These are phyloP conservation scores for Butyriboletus loyo DNA, from an alignment of 768 basidiomycete species.

Conservation along the genomic window DNA sequence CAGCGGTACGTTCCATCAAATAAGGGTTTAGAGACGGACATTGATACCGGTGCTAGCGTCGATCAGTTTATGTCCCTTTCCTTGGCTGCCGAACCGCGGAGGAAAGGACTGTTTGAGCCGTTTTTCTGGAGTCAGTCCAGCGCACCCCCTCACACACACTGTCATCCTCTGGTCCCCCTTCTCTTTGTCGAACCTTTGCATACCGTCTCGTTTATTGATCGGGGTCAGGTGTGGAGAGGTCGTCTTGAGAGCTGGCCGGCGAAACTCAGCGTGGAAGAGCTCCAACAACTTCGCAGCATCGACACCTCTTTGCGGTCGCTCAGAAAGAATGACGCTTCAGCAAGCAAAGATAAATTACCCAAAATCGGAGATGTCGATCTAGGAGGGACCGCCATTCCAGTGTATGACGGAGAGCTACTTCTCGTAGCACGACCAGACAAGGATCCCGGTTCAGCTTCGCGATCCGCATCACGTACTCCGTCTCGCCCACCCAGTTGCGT, in stretches of 20 bases:
- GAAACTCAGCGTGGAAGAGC: slow-evolving; percentile 49
- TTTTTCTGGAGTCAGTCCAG: slow-evolving; percentile 62
- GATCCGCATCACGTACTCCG: slow-evolving; percentile 56
- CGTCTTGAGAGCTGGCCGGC: slow-evolving; percentile 63
- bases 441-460: slow-evolving; percentile 46
- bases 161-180: slow-evolving; percentile 57
- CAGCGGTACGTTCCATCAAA: slow-evolving; percentile 46
- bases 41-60: slow-evolving; percentile 39
- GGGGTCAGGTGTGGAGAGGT: slow-evolving; percentile 59
- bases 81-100: slow-evolving; percentile 67
- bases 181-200: slow-evolving; percentile 77
- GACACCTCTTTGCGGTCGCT: slow-evolving; percentile 43
- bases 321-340: slow-evolving; percentile 11
- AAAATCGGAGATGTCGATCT: slow-evolving; percentile 45
- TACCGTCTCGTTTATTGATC: slow-evolving; percentile 62
- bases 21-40: not conserved
- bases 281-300: slow-evolving; percentile 53
- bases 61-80: slow-evolving; percentile 81
- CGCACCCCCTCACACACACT: slow-evolving; percentile 35
- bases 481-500: slow-evolving; percentile 73
- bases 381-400: slow-evolving; percentile 67
- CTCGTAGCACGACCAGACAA: slow-evolving; percentile 58
- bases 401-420: slow-evolving; percentile 72
- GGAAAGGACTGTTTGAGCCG: slow-evolving; percentile 74
- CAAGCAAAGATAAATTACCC: slow-evolving; percentile 26